These are phyloP conservation scores for Alternaria incomplexa DNA, from an alignment of 2,329 filamentous ascomycete species.

Conservation along the genomic window DNA sequence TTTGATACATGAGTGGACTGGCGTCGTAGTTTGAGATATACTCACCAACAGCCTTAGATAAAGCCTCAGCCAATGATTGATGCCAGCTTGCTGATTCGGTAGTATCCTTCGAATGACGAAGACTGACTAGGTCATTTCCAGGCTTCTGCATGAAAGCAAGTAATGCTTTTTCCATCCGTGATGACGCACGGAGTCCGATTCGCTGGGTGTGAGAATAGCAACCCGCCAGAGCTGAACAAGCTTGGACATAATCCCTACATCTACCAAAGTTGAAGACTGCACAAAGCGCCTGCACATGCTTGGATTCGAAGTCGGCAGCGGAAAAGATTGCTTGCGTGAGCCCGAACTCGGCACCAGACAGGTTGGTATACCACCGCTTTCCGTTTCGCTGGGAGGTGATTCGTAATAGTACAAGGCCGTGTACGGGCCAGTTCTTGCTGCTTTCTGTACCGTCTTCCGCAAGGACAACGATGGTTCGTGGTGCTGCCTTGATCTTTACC, in stretches of 20 bases:
- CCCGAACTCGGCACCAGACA: neutral
- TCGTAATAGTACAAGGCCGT: neutral
- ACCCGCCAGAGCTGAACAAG: neutral
- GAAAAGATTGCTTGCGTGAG: neutral
- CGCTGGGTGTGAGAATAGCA: neutral
- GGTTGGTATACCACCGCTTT: neutral
- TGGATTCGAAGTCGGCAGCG: neutral
- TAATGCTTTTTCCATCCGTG: neutral
- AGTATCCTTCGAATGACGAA: no score
- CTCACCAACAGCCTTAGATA: neutral
- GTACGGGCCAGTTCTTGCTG: neutral
- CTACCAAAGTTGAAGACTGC: neutral
- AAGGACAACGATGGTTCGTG: neutral
- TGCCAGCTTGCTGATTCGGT: no score
- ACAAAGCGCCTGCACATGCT: neutral
- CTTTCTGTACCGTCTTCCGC: neutral
- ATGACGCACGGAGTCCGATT: neutral
- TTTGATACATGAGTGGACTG: neutral
- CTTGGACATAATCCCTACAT: neutral
- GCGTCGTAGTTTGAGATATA: neutral
- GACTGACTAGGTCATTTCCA: no score
- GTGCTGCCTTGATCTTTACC: neutral
- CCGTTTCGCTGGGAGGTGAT: neutral
- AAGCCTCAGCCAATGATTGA: neutral
- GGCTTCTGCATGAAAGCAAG: neutral